A percentile compares a stretch with the other conserved stretches of the same genome.
phyloP scores from a whole-genome alignment of 179 eudicot species.

The Amaranthus tricolor region DNA sequence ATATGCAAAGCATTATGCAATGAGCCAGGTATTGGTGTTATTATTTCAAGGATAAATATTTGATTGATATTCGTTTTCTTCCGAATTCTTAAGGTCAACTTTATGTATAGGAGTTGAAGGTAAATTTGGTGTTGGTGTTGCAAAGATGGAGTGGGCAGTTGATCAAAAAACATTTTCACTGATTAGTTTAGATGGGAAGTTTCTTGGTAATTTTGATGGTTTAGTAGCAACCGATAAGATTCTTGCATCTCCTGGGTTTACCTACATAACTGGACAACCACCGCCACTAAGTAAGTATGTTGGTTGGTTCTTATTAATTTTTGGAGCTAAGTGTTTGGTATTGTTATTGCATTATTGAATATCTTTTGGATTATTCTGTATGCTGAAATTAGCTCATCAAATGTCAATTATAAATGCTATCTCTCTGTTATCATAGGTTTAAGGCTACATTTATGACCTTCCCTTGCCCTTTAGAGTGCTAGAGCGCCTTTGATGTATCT shows the following conservation, averaged over 20 bases:
- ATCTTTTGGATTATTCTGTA: background rate
- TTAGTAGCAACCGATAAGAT: slow-evolving; percentile 87
- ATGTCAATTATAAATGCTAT: background rate
- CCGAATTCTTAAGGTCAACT: background rate
- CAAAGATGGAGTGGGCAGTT: slow-evolving; percentile 68
- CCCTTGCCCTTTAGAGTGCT: too few species aligned
- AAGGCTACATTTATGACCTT: background rate
- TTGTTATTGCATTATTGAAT: background rate
- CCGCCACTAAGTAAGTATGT: slow-evolving; percentile 71
- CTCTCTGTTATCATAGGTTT: background rate
- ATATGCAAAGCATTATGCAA: slow-evolving; percentile 71
- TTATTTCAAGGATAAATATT: background rate
- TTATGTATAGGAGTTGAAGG: slow-evolving; percentile 55
- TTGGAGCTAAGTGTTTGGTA: background rate
- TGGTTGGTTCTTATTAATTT: slow-evolving; percentile 11
- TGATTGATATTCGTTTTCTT: slow-evolving; percentile 15
- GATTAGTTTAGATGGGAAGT: slow-evolving; percentile 57
- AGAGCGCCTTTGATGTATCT: too few species aligned
- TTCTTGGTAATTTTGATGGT: slow-evolving; percentile 71
- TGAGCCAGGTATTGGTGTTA: slow-evolving; percentile 59
- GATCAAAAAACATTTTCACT: slow-evolving; percentile 63
- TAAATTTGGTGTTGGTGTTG: slow-evolving; percentile 73
- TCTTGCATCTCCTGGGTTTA: slow-evolving; percentile 57
- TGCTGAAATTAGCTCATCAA: slow-evolving; percentile 1
- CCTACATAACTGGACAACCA: slow-evolving; percentile 55